These are phyloP conservation scores for Penicillium riverlandense DNA, from an alignment of 495 filamentous ascomycete species.

Conservation along the genomic window DNA sequence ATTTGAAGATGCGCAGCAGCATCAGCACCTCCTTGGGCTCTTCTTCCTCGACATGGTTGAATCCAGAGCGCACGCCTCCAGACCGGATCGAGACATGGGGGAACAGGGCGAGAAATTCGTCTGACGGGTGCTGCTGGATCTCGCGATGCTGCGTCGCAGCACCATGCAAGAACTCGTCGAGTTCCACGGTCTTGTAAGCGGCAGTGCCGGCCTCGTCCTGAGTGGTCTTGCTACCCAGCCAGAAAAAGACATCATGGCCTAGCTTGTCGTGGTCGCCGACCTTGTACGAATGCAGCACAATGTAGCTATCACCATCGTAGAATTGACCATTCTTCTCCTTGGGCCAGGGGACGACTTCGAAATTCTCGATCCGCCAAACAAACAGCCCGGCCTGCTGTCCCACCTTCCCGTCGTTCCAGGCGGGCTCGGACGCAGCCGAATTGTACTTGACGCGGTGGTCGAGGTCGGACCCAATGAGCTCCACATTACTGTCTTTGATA, in stretches of 20 bases:
- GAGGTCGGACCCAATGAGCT: conserved; percentile 50
- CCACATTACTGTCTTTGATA: conserved; percentile 56
- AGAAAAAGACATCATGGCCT: conserved; percentile 53
- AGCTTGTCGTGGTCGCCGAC: conserved; percentile 39
- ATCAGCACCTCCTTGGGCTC: conserved; percentile 31
- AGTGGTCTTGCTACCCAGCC: conserved; percentile 50
- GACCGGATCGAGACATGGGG: conserved; percentile 42
- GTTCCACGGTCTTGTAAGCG: conserved; percentile 59
- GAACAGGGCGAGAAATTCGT: conserved; percentile 52
- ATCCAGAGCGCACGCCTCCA: conserved; percentile 54
- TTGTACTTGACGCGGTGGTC: conserved; percentile 59
- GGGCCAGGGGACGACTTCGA: conserved; percentile 53
- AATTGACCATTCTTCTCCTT: conserved; percentile 45
- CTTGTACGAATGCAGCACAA: conserved; percentile 50
- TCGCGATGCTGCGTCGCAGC: conserved; percentile 54
- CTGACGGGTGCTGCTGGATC: conserved; percentile 45
- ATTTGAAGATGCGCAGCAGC: conserved; percentile 52
- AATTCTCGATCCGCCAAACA: conserved; percentile 57
- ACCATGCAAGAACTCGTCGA: conserved; percentile 56
- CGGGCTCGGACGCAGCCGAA: conserved; percentile 51
- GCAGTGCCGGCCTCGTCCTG: conserved; percentile 59
- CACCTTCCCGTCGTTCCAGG: conserved; percentile 49
- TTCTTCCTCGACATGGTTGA: conserved; percentile 49
- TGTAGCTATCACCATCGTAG: conserved; percentile 58
- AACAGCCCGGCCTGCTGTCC: conserved; percentile 41